Evolutionary conservation across 176 grass and related monocot species (phyloP), one percentile per base, ranked within the genome.

Genomic region (Poa pratensis): DNA sequence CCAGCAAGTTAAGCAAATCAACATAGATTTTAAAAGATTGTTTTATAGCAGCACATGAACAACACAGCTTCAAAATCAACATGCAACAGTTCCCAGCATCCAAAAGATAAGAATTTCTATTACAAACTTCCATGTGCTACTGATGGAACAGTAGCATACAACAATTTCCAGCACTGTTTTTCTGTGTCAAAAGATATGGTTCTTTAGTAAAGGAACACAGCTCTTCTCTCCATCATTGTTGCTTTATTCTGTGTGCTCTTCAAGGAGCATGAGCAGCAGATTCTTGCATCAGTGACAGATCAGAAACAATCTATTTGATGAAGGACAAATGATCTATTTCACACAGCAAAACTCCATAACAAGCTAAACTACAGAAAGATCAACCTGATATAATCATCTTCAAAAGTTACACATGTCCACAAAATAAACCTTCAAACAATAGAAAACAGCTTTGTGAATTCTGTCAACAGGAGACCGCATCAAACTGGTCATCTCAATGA

Each of bases 141-240:
- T 45, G 42, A 45, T 45, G 42, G 9, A 45, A 45, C 42, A 45
- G 42, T 45, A 45, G 42, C 42, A 45, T 10, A 45, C 42, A 45
- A 45, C 42, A 45, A 45, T 45, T 45, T 9, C 9, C 8, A 82
- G 40, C 43, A 37, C 14, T n/a, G 7, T 40, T 40, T 40, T 40
- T 40, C 39, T 40, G 39, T 40, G 39, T 40, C 39, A 40, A 40
- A 40, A 40, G 39, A 40, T 40, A 8, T 1, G 7, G 39, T 75
- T 90, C 73, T 85, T 92, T 61, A 87, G 69, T 39, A 86, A 90
- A 90, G 83, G 84, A 80, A 65, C 22, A 39, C 86, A 46, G 77
- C 69, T 88, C 87, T 91, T 94, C 76, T 94, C 90, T 28, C 82
- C 93, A 54, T 92, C 93, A 90, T 65, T 73, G 34, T 66, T 89